Evolutionary conservation across 441 rosid genomes (phyloP).

Genomic region (Eruca vesicaria): DNA sequence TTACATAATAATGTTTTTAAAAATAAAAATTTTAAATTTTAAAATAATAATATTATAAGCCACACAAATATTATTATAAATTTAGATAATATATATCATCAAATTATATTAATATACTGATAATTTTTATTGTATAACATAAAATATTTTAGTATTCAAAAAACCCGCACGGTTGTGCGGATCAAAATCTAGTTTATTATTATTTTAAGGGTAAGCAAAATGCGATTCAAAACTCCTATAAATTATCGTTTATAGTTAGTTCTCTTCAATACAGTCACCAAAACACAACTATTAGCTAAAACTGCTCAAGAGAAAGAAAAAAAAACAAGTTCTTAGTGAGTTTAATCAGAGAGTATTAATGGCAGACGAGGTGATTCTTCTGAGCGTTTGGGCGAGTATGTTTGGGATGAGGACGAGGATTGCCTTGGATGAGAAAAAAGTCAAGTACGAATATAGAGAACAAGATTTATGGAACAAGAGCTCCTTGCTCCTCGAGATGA

Average conservation of each 20-base stretch:
- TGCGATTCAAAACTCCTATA: too few species aligned
- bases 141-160: too few species aligned
- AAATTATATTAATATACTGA: too few species aligned
- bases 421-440: conserved; percentile 15
- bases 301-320: not conserved
- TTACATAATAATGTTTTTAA: too few species aligned
- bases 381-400: conserved; percentile 25
- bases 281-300: not conserved
- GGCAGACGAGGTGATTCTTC: conserved; percentile 26
- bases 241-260: not conserved
- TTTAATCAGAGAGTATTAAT: not conserved
- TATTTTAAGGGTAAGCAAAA: too few species aligned
- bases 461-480: conserved; percentile 11
- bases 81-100: too few species aligned
- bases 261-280: not conserved
- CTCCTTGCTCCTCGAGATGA: conserved; percentile 24
- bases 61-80: too few species aligned
- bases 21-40: too few species aligned
- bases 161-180: too few species aligned
- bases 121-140: too few species aligned
- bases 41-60: too few species aligned
- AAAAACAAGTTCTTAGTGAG: not conserved
- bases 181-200: too few species aligned
- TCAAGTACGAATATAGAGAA: conserved; percentile 17
- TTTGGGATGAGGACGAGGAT: conserved; percentile 24